Percentiles rank a stretch among this genome's conserved stretches.
Evolutionary conservation across 768 basidiomycete species (phyloP).

Genomic region (Russula olivacea): DNA sequence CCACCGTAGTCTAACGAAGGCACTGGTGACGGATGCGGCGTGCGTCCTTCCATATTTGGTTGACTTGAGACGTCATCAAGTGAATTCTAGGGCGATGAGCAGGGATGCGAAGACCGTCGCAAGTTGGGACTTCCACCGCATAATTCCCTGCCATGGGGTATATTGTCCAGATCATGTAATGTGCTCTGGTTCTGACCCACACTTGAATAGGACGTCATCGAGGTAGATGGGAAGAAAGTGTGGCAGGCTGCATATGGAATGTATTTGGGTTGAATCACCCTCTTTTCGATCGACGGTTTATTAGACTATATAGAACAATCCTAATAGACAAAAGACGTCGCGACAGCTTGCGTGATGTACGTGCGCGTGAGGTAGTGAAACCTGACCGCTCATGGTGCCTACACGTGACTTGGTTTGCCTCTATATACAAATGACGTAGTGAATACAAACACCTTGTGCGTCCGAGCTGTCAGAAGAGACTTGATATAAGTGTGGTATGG

Average conservation of each 20-base stretch:
- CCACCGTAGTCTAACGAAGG: constrained; percentile 8
- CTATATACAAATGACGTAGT: constrained; percentile 13
- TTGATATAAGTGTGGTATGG: background rate
- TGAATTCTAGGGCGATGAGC: constrained; percentile 43
- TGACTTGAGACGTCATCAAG: background rate
- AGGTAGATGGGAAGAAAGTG: constrained; percentile 37
- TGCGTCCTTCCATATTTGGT: background rate
- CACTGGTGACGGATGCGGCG: constrained; percentile 8
- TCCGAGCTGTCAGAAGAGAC: constrained; percentile 4
- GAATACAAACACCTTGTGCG: background rate
- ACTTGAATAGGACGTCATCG: constrained; percentile 37
- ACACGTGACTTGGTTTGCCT: background rate
- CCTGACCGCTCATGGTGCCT: too few species aligned
- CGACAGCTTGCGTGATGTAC: too few species aligned
- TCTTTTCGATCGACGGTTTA: background rate
- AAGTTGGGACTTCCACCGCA: constrained; percentile 66
- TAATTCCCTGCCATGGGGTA: constrained; percentile 69
- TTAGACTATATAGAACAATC: background rate
- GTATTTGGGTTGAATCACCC: constrained; percentile 16
- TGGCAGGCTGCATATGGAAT: constrained; percentile 26
- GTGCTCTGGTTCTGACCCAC: background rate
- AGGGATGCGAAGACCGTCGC: constrained; percentile 59
- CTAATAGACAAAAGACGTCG: background rate
- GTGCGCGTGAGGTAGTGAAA: too few species aligned
- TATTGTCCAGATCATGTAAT: constrained; percentile 21